Percentiles rank a stretch among this genome's conserved stretches.
Conservation (phyloP, 768 basidiomycete genomes). For the Suillus weaverae region DNA sequence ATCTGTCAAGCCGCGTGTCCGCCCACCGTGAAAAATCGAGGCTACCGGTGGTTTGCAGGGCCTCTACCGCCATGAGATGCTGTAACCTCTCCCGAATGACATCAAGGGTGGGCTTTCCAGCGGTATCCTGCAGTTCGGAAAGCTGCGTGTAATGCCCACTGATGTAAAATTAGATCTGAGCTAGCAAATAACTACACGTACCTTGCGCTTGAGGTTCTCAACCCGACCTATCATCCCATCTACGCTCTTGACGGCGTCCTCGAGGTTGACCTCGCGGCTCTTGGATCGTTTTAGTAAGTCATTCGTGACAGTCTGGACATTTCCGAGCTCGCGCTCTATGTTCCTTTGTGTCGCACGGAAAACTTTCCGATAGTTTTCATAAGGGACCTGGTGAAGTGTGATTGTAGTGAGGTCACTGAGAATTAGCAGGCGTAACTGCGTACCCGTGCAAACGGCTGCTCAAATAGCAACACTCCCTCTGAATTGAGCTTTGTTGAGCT, state of each 20-base stretch:
- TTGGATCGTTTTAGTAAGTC: conserved; percentile 57
- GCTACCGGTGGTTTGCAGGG: conserved; percentile 48
- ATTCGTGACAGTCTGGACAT: conserved; percentile 53
- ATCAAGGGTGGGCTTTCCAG: conserved; percentile 59
- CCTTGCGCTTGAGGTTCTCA: conserved; percentile 87
- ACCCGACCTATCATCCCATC: conserved; percentile 77
- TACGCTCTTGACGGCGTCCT: conserved; percentile 59
- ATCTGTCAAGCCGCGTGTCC: conserved; percentile 77
- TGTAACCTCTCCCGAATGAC: conserved; percentile 75
- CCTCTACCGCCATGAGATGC: conserved; percentile 67
- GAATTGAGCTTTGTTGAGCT: conserved; percentile 55
- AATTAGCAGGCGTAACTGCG: conserved; percentile 20
- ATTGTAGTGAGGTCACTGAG: conserved; percentile 14
- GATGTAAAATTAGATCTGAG: conserved; percentile 12
- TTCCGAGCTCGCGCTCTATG: conserved; percentile 75
- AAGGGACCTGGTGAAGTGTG: conserved; percentile 65
- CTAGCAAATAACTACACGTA: conserved; percentile 33
- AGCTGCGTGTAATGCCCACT: conserved; percentile 37
- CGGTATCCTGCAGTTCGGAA: conserved; percentile 46
- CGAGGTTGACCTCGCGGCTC: conserved; percentile 39
- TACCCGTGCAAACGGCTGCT: conserved; percentile 81
- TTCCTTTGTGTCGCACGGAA: conserved; percentile 81
- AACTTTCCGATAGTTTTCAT: conserved; percentile 86
- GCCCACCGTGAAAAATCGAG: conserved; percentile 75
- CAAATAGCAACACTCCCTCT: conserved; percentile 78